These are phyloP conservation scores for Citrus reticulata DNA, from an alignment of 345 rosid species.

Conservation along the genomic window DNA sequence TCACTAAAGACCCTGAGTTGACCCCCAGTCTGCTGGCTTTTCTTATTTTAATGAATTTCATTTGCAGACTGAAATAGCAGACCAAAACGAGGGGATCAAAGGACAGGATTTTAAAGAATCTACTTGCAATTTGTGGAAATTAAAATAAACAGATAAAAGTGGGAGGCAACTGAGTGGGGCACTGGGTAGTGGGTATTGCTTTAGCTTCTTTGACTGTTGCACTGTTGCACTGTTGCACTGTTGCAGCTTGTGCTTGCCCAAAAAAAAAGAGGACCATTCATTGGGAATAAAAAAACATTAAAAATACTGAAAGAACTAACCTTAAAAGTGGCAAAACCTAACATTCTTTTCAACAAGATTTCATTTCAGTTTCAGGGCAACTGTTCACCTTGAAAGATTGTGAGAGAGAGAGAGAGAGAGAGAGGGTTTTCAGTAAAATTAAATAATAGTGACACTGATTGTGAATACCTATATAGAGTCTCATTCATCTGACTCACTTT, in stretches of 20 bases:
- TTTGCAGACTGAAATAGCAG: not conserved
- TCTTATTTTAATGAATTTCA: not conserved
- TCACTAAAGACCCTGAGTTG: not conserved
- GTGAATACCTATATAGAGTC: not conserved
- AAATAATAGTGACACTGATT: slow-evolving; percentile 13
- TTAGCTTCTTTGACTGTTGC: not conserved
- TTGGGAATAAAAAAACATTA: not conserved
- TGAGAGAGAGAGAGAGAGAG: not conserved
- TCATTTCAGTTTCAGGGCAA: not conserved
- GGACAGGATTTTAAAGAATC: not conserved
- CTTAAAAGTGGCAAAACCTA: not conserved
- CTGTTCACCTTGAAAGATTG: not conserved
- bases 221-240: not conserved
- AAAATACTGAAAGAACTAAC: not conserved
- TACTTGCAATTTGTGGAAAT: not conserved
- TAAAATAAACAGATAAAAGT: not conserved
- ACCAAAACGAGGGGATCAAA: not conserved
- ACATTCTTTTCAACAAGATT: slow-evolving; percentile 8
- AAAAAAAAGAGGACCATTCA: not conserved
- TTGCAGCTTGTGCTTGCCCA: not conserved
- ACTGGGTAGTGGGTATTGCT: not conserved
- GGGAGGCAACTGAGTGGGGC: not conserved
- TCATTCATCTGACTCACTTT: slow-evolving; percentile 12
- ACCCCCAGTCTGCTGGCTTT: not conserved
- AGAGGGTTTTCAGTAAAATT: not conserved